Evolutionary conservation across 2,329 filamentous ascomycete genomes (phyloP), one percentile per base, ranked within the genome.

Genomic region (Thelonectria olida): DNA sequence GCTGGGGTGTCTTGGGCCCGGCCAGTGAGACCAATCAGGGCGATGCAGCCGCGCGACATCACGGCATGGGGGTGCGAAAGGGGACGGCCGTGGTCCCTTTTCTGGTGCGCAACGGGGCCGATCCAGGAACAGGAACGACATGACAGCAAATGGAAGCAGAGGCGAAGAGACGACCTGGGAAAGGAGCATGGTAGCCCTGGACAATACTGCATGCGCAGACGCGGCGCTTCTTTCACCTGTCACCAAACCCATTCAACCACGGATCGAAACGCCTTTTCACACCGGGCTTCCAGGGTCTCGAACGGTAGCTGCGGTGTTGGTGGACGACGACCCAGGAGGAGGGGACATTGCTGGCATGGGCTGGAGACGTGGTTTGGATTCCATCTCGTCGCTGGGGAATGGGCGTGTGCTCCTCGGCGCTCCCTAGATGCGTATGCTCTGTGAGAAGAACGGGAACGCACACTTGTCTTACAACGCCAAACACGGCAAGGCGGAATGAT

Each of bases 11-110:
- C 5, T 13, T 54, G 47, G 15, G 52, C 27, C 38, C 20, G n/a
- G 44, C 20, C 19, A 27, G 31, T 19, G 38, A 50, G 41, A 13
- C 70, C 70, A 72, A 72, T 72, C 68, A 72, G 58, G 39, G 28
- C 27, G 22, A 20, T 28, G 48, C 50, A 54, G 63, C 62, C 64
- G 63, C 62, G 64, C 67, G 66, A 67, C 62, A 71, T 67, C 65
- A 70, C 50, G 56, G 54, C 62, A 70, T 66, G 61, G 61, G 58
- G 60, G 50, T 45, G 54, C 28, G 25, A 17, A 28, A 50, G 47
- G 28, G 36, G 19, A 20, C 31, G 42, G 50, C 49, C 23, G 55
- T 19, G 53, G 42, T 28, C 53, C 34, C 49, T 58, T 28, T 47
- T 38, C 13, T 45, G 55, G 55, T 58, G 55, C 31, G 23, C 55